Percentiles rank a stretch among this genome's conserved stretches.
These are phyloP conservation scores for Phoenix roebelenii DNA, from an alignment of 176 grass and related monocot species.

Conservation along the genomic window DNA sequence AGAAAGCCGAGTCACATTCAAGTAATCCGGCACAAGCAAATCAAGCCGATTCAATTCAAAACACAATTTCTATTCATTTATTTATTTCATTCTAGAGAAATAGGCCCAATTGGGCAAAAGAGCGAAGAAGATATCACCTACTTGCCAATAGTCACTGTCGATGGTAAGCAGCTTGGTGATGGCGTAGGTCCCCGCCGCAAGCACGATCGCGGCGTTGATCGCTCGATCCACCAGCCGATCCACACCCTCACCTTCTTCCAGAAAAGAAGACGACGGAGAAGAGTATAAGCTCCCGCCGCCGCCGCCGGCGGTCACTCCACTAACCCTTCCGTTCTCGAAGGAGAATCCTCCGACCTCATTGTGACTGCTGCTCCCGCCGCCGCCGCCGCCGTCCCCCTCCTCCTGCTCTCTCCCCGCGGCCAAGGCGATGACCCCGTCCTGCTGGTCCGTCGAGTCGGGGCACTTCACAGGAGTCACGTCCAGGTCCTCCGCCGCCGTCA, in stretches of 20 bases:
- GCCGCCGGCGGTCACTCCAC: not conserved
- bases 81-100: no score
- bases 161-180: slow-evolving; percentile 92
- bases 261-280: slow-evolving; percentile 4
- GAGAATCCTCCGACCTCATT: slow-evolving; percentile 14
- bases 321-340: slow-evolving; percentile 2
- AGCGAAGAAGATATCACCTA: slow-evolving; percentile 12
- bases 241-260: slow-evolving; percentile 15
- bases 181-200: slow-evolving; percentile 76
- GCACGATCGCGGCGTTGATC: slow-evolving; percentile 86
- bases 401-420: slow-evolving; percentile 5
- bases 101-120: no score
- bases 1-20: no score
- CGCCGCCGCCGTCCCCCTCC: slow-evolving; percentile 20
- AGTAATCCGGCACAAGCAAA: no score
- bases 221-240: slow-evolving; percentile 43
- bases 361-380: slow-evolving; percentile 10
- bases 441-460: slow-evolving; percentile 31
- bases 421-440: slow-evolving; percentile 24
- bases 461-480: slow-evolving; percentile 34
- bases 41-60: no score
- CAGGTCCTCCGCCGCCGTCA: slow-evolving; percentile 11
- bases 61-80: no score
- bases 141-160: slow-evolving; percentile 98
- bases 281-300: slow-evolving; percentile 8